Conservation (phyloP, 371 early-diverging fungal species). For the Basidiobolus meristosporus region DNA sequence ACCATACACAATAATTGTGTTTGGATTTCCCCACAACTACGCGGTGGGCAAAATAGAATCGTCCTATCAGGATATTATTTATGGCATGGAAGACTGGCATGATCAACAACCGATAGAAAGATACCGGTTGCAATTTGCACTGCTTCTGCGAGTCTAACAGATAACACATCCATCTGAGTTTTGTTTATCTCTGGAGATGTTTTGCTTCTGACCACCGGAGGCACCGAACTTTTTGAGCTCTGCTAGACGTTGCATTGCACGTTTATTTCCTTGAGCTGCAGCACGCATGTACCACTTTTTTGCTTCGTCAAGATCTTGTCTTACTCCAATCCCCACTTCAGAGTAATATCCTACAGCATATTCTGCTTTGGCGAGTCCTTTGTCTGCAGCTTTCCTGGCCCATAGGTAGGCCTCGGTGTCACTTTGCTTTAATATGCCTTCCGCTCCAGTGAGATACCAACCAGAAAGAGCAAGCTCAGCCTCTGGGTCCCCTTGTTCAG, state of each 20-base stretch:
- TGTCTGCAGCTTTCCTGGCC: slow-evolving; percentile 75
- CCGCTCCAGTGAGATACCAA: slow-evolving; percentile 79
- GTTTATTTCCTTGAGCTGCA: slow-evolving; percentile 49
- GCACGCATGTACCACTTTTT: slow-evolving; percentile 57
- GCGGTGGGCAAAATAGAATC: no score
- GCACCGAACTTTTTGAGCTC: slow-evolving; percentile 48
- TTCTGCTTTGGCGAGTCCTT: slow-evolving; percentile 67
- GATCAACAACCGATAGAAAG: no score
- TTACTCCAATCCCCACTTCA: slow-evolving; percentile 58
- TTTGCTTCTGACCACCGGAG: slow-evolving; percentile 3
- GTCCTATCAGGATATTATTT: no score
- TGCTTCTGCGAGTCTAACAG: no score
- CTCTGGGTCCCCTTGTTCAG: slow-evolving; percentile 68
- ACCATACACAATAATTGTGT: no score
- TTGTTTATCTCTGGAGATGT: no score
- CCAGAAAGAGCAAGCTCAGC: slow-evolving; percentile 70
- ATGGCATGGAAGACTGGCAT: no score
- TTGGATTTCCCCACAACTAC: no score
- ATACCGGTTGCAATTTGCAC: no score
- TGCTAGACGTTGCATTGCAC: slow-evolving; percentile 49
- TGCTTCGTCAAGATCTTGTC: slow-evolving; percentile 46
- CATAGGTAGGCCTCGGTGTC: slow-evolving; percentile 74
- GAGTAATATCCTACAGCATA: slow-evolving; percentile 76
- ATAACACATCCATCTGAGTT: no score
- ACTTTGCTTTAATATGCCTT: slow-evolving; percentile 53